Evolutionary conservation across 768 basidiomycete genomes (phyloP).

Genomic region (Kwoniella bestiolae): DNA sequence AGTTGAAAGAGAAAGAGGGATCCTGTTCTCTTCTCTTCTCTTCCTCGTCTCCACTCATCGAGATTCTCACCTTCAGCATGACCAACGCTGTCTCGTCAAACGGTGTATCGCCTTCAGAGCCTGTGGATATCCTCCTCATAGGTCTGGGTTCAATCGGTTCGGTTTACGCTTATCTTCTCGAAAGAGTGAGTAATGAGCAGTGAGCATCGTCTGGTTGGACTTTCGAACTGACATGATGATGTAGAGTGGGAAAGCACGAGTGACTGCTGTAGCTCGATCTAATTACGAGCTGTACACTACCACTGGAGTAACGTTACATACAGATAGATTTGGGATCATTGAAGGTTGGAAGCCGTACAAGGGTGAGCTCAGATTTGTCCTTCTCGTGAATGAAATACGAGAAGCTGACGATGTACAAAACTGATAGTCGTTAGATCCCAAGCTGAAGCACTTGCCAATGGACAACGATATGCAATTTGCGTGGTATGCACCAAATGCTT

Average conservation of each 20-base stretch:
- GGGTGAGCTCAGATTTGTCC: constrained; percentile 59
- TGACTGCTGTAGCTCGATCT: constrained; percentile 74
- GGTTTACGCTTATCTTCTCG: constrained; percentile 63
- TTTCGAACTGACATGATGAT: not conserved
- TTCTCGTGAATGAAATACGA: not conserved
- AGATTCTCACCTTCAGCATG: not conserved
- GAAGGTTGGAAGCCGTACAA: constrained; percentile 69
- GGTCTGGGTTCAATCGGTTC: constrained; percentile 51
- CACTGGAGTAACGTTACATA: constrained; percentile 59
- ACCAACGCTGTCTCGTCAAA: constrained; percentile 1
- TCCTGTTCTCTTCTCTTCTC: not conserved
- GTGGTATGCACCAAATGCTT: constrained; percentile 72
- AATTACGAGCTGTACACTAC: constrained; percentile 63
- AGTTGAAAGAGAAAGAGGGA: not conserved
- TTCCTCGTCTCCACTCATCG: not conserved
- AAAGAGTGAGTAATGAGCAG: constrained; percentile 64
- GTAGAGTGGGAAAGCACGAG: constrained; percentile 65
- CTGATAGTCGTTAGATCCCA: constrained; percentile 64
- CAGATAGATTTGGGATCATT: constrained; percentile 66
- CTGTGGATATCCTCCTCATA: constrained; percentile 47
- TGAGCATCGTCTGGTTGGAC: not conserved
- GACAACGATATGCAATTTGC: constrained; percentile 68
- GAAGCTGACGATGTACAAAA: not conserved
- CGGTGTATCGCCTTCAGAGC: not conserved
- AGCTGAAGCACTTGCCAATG: constrained; percentile 63